A percentile compares a stretch with the other conserved stretches of the same genome.
Evolutionary conservation across 306 rosid genomes (phyloP).

Genomic region (Vigna mungo): DNA sequence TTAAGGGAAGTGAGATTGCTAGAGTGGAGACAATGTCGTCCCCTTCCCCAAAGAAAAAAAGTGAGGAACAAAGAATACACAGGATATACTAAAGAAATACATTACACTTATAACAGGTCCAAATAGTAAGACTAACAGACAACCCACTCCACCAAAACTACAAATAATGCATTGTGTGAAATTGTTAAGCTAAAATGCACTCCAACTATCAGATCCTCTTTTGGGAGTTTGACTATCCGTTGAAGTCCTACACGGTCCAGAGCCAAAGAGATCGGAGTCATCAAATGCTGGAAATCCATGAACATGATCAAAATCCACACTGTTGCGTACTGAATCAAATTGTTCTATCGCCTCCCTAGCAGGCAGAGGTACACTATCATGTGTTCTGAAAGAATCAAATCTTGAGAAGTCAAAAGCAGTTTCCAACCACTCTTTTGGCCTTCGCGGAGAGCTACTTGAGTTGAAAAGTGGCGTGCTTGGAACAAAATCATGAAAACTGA

Average conservation of each 20-base stretch:
- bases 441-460: constrained; percentile 69
- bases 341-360: constrained; percentile 58
- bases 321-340: constrained; percentile 79
- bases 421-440: constrained; percentile 68
- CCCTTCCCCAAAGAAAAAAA: constrained; percentile 28
- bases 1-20: constrained; percentile 24
- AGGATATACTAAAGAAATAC: constrained; percentile 59
- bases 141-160: constrained; percentile 56
- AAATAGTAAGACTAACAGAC: constrained; percentile 46
- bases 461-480: constrained; percentile 92
- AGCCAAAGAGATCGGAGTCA: constrained; percentile 87
- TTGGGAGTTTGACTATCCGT: constrained; percentile 76
- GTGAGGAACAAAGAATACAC: constrained; percentile 55
- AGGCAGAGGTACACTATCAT: constrained; percentile 67
- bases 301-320: constrained; percentile 72
- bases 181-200: constrained; percentile 70
- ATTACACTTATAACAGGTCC: constrained; percentile 58
- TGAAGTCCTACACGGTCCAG: constrained; percentile 75
- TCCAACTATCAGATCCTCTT: constrained; percentile 80
- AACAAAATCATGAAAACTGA: constrained; percentile 89
- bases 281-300: constrained; percentile 84
- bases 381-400: constrained; percentile 79
- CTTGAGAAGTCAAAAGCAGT: constrained; percentile 81
- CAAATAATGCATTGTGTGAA: constrained; percentile 35
- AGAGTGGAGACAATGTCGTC: constrained; percentile 30